Percentiles rank a stretch among this genome's conserved stretches.
Conservation (phyloP, 2,329 filamentous ascomycete species). For the Alternaria angustiovoidea region DNA sequence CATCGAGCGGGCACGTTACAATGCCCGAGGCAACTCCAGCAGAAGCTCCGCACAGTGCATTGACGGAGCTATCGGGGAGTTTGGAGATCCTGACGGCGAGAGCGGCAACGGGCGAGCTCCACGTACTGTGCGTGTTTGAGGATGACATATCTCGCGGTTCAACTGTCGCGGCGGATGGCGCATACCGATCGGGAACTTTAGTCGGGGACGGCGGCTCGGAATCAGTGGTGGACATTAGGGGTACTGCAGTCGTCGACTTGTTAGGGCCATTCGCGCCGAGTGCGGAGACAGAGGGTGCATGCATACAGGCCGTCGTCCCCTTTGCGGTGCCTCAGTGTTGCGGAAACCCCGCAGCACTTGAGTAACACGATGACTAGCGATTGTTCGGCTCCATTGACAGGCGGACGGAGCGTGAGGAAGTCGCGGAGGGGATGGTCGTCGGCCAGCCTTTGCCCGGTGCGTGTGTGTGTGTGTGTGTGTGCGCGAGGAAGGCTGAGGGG, state of each 20-base stretch:
- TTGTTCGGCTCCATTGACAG: conserved; percentile 54
- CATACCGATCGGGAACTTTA: conserved; percentile 43
- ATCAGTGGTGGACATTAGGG: conserved; percentile 48
- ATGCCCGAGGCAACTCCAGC: conserved; percentile 93
- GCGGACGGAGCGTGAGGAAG: conserved; percentile 16
- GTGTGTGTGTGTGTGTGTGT: not conserved
- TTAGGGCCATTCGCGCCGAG: conserved; percentile 27
- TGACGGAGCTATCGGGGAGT: conserved; percentile 68
- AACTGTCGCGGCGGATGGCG: conserved; percentile 32
- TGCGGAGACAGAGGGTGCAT: not conserved
- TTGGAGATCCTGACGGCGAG: conserved; percentile 54
- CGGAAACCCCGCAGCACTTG: conserved; percentile 55
- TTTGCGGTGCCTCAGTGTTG: conserved; percentile 50
- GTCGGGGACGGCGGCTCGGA: conserved; percentile 49
- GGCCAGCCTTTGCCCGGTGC: not conserved
- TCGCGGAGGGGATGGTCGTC: not conserved
- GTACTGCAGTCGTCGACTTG: conserved; percentile 34
- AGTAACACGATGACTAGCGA: conserved; percentile 52
- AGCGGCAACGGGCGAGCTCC: conserved; percentile 38
- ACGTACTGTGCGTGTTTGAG: conserved; percentile 22
- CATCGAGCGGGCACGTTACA: conserved; percentile 95
- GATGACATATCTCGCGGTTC: conserved; percentile 29
- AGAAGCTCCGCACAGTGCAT: conserved; percentile 84
- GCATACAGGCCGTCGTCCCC: conserved; percentile 52
- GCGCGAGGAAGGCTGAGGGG: conserved; percentile 10